Percentiles rank a stretch among this genome's conserved stretches.
Conservation (phyloP, 352 stramenopile species). For the Globisporangium nagaii region DNA sequence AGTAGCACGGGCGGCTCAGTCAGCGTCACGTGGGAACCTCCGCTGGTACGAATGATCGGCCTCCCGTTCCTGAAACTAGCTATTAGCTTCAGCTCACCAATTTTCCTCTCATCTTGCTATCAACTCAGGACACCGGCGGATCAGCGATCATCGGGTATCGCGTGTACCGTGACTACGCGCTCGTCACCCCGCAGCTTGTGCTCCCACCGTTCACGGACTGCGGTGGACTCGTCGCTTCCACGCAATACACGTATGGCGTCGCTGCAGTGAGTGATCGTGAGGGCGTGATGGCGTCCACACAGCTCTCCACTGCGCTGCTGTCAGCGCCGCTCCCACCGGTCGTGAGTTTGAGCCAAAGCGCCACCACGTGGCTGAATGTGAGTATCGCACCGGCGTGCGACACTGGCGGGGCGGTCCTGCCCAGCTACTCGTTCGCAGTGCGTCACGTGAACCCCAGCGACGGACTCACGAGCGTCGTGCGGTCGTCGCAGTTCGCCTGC, state of each 20-base stretch:
- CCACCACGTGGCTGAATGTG: conserved; percentile 29
- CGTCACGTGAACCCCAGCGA: not conserved
- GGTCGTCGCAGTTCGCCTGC: conserved; percentile 29
- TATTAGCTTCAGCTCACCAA: not conserved
- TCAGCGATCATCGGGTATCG: conserved; percentile 38
- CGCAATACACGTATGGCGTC: conserved; percentile 42
- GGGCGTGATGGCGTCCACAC: conserved; percentile 24
- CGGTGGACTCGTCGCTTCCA: conserved; percentile 24
- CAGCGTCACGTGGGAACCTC: conserved; percentile 32
- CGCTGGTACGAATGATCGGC: conserved; percentile 28
- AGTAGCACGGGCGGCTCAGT: conserved; percentile 37
- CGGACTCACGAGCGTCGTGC: not conserved
- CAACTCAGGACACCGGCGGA: conserved; percentile 27
- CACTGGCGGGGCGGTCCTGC: conserved; percentile 18
- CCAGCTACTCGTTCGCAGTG: conserved; percentile 37
- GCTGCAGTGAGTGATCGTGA: conserved; percentile 36
- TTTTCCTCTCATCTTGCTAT: not conserved
- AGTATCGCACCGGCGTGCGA: conserved; percentile 31
- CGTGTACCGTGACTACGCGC: conserved; percentile 52
- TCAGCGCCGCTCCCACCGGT: conserved; percentile 21
- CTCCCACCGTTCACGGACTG: conserved; percentile 42
- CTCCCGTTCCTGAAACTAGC: too few relatives aligned
- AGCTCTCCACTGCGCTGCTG: conserved; percentile 20
- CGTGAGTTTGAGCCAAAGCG: conserved; percentile 13
- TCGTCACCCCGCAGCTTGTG: conserved; percentile 23